phyloP scores from a whole-genome alignment of 1,284 basidiomycete genomes.

The Chondrostereum purpureum region DNA sequence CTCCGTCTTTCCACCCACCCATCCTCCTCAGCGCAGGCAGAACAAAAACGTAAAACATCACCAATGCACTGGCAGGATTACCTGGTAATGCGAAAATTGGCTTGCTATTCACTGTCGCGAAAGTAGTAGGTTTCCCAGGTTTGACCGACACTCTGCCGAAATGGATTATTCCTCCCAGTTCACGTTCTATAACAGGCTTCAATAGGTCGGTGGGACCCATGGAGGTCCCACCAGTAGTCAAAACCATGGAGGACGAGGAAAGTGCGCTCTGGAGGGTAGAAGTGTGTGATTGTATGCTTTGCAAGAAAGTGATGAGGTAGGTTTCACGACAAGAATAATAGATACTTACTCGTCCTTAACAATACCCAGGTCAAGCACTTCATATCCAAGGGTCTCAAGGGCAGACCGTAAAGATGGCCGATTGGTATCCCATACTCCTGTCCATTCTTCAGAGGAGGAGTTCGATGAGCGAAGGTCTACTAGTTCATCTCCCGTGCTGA shows the following conservation, averaged over 20 bases:
- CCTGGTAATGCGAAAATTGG: slow-evolving; percentile 82
- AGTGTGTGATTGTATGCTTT: slow-evolving; percentile 58
- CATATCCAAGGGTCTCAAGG: slow-evolving; percentile 67
- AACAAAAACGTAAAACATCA: slow-evolving; percentile 83
- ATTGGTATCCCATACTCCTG: slow-evolving; percentile 79
- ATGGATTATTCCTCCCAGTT: slow-evolving; percentile 68
- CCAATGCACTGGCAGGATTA: slow-evolving; percentile 85
- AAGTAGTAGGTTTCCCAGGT: slow-evolving; percentile 81
- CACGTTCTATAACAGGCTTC: slow-evolving; percentile 81
- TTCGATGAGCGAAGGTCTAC: slow-evolving; percentile 49
- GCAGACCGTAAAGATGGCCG: slow-evolving; percentile 70
- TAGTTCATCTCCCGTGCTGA: slow-evolving; percentile 85
- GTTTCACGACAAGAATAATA: not conserved
- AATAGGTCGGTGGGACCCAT: slow-evolving; percentile 86
- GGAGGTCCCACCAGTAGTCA: slow-evolving; percentile 85
- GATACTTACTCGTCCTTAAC: slow-evolving; percentile 59
- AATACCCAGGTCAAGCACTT: slow-evolving; percentile 79
- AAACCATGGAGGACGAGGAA: slow-evolving; percentile 60
- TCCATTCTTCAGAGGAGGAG: slow-evolving; percentile 44
- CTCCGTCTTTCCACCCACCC: slow-evolving; percentile 54
- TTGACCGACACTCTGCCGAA: slow-evolving; percentile 74
- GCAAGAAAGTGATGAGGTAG: not conserved
- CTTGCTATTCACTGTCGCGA: slow-evolving; percentile 57
- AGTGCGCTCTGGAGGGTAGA: slow-evolving; percentile 52
- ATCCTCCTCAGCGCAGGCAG: slow-evolving; percentile 71